Evolutionary conservation across 805 yeast genomes (phyloP), one percentile per base, ranked within the genome.

Genomic region (Nakazawaea siamensis): DNA sequence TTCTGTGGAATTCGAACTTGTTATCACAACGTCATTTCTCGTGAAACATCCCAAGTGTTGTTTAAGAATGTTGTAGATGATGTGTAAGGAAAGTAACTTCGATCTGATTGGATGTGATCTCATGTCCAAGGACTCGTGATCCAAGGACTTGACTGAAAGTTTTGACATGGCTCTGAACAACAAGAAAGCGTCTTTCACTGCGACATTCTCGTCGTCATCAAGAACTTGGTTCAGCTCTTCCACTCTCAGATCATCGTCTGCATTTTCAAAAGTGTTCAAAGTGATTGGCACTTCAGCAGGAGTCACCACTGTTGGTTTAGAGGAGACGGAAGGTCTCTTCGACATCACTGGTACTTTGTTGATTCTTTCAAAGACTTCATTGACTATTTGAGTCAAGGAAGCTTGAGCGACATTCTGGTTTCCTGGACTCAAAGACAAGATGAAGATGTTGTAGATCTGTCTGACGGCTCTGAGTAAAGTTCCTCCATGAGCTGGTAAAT

Each of bases 351-450:
- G 38, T 8, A 38, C 43, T 3, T 31, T 28, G 31, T 39, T 47
- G 27, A 76, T 73, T 43, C 92, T 73, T 42, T 83, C 94, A 60
- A 86, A 92, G 9, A 88, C 80, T 7, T 84, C 77, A 37, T 78
- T 77, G 16, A 92, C 85, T 49, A 90, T 81, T 59, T 92, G 99
- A 3, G 94, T 84, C 44, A 92, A 66, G 6, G 92, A 81, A 1
- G 95, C 97, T 62, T 94, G 97, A 0, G 98, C 97, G 40, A 88
- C 78, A 1, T 87, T 83, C 58, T 92, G 98, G 52, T 87, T 90
- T 18, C 82, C 65, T 3, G 90, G 76, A 14, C 81, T 76, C 40
- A 82, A 65, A 0, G 97, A 86, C 37, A 85, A 70, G 27, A 92
- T 80, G 50, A 90, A 94, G 18, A 94, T 83, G 53, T 87, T 88